Evolutionary conservation across 257 asterid species (phyloP), one percentile per base, ranked within the genome.

Genomic region (Parsonsia alboflavescens): DNA sequence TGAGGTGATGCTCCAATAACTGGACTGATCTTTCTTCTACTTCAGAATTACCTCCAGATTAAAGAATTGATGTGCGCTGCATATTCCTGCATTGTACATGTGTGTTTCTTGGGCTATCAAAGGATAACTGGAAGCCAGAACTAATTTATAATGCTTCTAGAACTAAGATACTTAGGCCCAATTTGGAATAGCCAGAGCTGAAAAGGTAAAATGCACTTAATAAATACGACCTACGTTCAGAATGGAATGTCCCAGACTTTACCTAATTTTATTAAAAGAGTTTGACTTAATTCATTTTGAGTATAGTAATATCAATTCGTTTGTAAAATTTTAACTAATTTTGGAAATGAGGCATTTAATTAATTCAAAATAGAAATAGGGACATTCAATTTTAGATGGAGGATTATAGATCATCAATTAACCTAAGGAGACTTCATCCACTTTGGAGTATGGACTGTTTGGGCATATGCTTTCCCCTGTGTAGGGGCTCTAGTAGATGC

Each of bases 1-100:
- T 80, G 76, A 80, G 76, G 74, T 49, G 48, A 67, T 53, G 9
- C n/a, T 12, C 75, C n/a, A 15, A 24, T 74, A 72, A n/a, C 19
- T 33, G 17, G 46, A 64, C 10, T 7, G 21, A 36, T 19, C 36
- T 11, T n/a, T 64, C 12, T 73, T 46, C 10, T 16, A 24, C 50
- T 19, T 30, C 19, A 49, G 77, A 0, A 33, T 64, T 28, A 22
- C 19, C 22, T 74, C 19, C 6, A 2, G 21, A 17, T 52, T 17
- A 50, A 39, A 17, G 10, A 36, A 39, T 39, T 49, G 13, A 65
- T 39, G 28, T 39, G 13, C 17, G 15, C 13, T 17, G 15, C 7
- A 39, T 19, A 16, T 65, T 19, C 70, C 70, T 13, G 17, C 16
- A 21, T 36, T 65, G 5, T 17, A 65, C 19, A 59, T 59, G 64